Percentiles rank a stretch among this genome's conserved stretches.
Conservation (phyloP, 306 rosid genomes). For the Rosa chinensis region DNA sequence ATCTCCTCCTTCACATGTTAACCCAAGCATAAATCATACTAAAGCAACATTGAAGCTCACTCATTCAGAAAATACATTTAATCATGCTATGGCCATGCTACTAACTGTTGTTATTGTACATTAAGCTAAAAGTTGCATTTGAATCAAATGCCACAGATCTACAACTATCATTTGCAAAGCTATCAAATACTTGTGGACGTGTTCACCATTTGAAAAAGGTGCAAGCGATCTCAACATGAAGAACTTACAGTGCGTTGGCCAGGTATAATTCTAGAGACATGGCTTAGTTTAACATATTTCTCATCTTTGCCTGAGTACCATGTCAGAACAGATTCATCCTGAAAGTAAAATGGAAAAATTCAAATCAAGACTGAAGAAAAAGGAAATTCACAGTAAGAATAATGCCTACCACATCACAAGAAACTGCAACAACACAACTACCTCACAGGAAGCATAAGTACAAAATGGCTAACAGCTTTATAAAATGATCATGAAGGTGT, state of each 20-base stretch:
- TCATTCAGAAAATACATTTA: neutral
- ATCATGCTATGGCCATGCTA: neutral
- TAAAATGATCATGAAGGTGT: neutral
- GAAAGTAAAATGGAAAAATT: conserved; percentile 29
- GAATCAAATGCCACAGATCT: neutral
- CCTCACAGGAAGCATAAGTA: neutral
- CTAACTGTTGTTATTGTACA: neutral
- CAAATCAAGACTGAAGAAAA: neutral
- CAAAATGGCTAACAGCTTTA: neutral
- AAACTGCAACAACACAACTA: neutral
- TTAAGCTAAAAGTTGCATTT: neutral
- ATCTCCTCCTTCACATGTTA: neutral
- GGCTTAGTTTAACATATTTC: conserved; percentile 76
- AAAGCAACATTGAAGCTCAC: neutral
- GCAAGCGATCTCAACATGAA: neutral
- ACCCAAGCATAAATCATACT: neutral
- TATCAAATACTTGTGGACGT: neutral
- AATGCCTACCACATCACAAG: neutral
- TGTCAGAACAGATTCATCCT: conserved; percentile 85
- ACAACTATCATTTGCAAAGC: neutral
- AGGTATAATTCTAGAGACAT: conserved; percentile 81
- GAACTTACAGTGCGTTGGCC: conserved; percentile 86
- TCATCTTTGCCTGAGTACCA: conserved; percentile 93
- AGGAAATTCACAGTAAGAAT: neutral
- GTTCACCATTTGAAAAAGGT: conserved; percentile 9